Conservation (phyloP, 2,329 filamentous ascomycete species). For the Aspergillus neotritici region DNA sequence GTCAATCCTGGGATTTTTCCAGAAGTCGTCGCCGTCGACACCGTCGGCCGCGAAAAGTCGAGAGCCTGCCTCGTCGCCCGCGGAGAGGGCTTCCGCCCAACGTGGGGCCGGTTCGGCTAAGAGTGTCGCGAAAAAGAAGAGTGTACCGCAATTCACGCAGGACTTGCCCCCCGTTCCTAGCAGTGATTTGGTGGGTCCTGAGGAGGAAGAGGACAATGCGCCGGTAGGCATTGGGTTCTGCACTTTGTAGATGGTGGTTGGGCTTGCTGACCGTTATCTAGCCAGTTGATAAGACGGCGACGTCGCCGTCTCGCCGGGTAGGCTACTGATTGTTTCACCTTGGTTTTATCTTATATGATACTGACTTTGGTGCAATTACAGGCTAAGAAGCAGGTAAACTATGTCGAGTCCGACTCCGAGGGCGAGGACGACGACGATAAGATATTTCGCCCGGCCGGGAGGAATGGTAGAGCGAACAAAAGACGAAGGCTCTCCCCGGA, state of each 20-base stretch:
- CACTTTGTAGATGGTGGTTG: conserved; percentile 7
- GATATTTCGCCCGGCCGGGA: conserved; percentile 56
- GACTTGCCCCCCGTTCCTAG: conserved; percentile 70
- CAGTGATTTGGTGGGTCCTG: conserved; percentile 67
- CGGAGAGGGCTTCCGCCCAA: conserved; percentile 29
- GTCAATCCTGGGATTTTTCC: conserved; percentile 75
- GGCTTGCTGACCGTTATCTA: conserved; percentile 37
- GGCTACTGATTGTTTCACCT: conserved; percentile 7
- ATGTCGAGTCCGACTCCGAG: conserved; percentile 79
- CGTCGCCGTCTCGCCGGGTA: conserved; percentile 79
- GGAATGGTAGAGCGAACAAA: conserved; percentile 47
- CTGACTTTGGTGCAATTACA: conserved; percentile 24
- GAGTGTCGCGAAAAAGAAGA: conserved; percentile 38
- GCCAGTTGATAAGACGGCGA: conserved; percentile 40
- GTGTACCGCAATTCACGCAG: conserved; percentile 37
- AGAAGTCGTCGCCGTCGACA: conserved; percentile 51
- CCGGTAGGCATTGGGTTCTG: conserved; percentile 32
- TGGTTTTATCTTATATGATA: background rate
- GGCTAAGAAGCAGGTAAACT: conserved; percentile 61
- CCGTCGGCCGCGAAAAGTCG: conserved; percentile 24
- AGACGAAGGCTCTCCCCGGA: conserved; percentile 59
- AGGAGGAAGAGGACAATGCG: conserved; percentile 48
- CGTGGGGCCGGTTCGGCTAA: conserved; percentile 25
- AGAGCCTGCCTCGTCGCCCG: conserved; percentile 35
- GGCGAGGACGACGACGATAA: conserved; percentile 64